These are phyloP conservation scores for Ceratocystis destructans DNA, from an alignment of 2,329 filamentous ascomycete genomes.

Conservation along the genomic window DNA sequence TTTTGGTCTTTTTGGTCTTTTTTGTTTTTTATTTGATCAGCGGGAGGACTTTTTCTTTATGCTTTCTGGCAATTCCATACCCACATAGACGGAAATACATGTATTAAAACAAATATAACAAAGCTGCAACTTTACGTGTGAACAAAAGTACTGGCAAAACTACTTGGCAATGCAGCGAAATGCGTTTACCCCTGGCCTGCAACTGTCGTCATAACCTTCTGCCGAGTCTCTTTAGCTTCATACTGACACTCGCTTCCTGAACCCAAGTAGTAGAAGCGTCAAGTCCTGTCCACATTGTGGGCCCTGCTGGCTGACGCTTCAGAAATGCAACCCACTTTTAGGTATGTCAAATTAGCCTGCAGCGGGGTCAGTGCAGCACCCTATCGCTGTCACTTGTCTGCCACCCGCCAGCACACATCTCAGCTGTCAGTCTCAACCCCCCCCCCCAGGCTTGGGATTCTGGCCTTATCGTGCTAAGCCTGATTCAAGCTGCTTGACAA, in stretches of 20 bases:
- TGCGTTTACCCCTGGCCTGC: background rate
- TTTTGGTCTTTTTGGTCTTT: background rate
- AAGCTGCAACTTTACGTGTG: background rate
- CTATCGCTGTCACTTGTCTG: background rate
- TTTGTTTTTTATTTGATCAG: background rate
- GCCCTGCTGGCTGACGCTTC: background rate
- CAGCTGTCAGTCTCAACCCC: background rate
- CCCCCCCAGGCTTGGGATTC: background rate
- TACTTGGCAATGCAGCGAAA: too few relatives aligned
- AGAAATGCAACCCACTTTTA: background rate
- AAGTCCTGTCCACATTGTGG: background rate
- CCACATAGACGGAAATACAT: background rate
- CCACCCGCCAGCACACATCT: background rate
- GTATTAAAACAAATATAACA: background rate
- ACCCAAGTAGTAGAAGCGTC: background rate
- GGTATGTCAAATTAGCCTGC: background rate
- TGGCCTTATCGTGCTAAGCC: conserved; percentile 6
- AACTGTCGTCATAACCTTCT: background rate
- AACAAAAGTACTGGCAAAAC: too few relatives aligned
- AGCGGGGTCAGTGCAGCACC: background rate
- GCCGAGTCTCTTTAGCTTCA: too few relatives aligned
- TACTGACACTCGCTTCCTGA: too few relatives aligned
- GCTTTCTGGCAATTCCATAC: background rate
- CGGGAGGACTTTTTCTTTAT: background rate
- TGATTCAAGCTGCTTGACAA: background rate